Base-by-base conservation (phyloP, 495 filamentous ascomycete species). In the Entonaema liquescens region DNA sequence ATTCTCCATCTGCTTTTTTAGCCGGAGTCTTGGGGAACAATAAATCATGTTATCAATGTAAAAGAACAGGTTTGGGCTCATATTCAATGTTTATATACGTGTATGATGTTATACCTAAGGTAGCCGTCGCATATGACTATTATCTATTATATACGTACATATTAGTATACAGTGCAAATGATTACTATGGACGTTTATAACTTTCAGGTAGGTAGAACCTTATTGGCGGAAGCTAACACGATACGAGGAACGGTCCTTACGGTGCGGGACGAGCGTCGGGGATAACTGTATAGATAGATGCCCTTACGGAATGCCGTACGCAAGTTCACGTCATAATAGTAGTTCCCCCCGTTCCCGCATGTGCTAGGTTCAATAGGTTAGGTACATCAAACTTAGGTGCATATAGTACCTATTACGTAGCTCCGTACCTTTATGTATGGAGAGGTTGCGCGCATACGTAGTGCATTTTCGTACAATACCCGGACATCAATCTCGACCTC, bases 271-370 rank as follows among this genome's bases (percentile, higher is more conserved):
- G 1, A 12, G 1, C 5, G 6, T 55, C 17, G 29, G 52, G 21
- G 29, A 57, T 28, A 35, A 57, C 54, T 57, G 54, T 57, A 28
- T 3, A 57, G 29, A 17, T 33, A 17, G 11, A 26, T 17, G 5
- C 19, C 1, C 6, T n/a, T 42, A 44, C 13, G 6, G n/a, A 44
- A 44, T 21, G 7, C 15, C 17, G 7, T 47, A 23, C n/a, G 52
- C n/a, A 19, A 11, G 6, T 19, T 36, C 54, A 57, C 54, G 54
- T 57, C 54, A 57, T 57, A n/a, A n/a, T n/a, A n/a, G n/a, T n/a
- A 57, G 54, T 36, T 57, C 12, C 29, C 54, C 12, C 21, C 11
- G 15, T 13, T 26, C 25, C 49, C 21, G 25, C 25, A 13, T 26
- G n/a, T n/a, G n/a, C 23, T 12, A 33, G 11, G 31, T 33, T 7